Conservation (phyloP, 2,329 filamentous ascomycete species). For the Podosphaera xanthii region DNA sequence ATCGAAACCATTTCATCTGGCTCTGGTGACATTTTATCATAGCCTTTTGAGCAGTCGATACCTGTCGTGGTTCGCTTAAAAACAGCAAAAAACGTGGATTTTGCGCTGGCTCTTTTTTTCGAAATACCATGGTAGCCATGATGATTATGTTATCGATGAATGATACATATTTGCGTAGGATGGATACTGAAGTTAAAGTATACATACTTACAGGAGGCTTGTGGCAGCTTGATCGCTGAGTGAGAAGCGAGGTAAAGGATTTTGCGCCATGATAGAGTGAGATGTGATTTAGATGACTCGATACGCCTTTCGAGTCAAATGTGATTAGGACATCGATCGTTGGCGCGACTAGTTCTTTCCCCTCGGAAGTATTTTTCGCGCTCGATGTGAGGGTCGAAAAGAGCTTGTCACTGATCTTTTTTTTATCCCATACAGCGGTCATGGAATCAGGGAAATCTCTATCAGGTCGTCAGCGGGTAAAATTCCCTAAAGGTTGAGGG, state of each 20-base stretch:
- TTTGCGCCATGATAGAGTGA: slow-evolving; percentile 67
- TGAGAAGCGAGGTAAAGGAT: slow-evolving; percentile 44
- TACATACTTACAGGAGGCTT: slow-evolving; percentile 63
- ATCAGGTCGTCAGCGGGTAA: slow-evolving; percentile 3
- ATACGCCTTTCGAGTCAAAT: slow-evolving; percentile 67
- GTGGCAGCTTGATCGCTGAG: slow-evolving; percentile 39
- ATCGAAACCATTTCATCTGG: slow-evolving; percentile 98
- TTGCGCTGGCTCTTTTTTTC: slow-evolving; percentile 20
- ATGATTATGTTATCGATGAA: slow-evolving; percentile 58
- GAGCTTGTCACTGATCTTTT: slow-evolving; percentile 47
- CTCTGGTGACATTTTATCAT: slow-evolving; percentile 83
- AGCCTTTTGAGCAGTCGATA: slow-evolving; percentile 50
- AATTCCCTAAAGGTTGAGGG: background rate
- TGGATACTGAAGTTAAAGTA: slow-evolving; percentile 49
- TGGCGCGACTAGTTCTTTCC: slow-evolving; percentile 19
- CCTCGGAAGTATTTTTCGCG: slow-evolving; percentile 19
- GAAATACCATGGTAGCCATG: slow-evolving; percentile 30
- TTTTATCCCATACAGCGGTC: slow-evolving; percentile 51
- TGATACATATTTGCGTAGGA: slow-evolving; percentile 61
- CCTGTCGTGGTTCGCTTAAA: slow-evolving; percentile 39
- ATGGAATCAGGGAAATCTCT: slow-evolving; percentile 75
- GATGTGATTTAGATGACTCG: slow-evolving; percentile 79
- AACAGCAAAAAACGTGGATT: slow-evolving; percentile 42
- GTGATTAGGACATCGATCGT: slow-evolving; percentile 45
- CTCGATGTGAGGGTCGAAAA: slow-evolving; percentile 51